Evolutionary conservation across 2,329 filamentous ascomycete species (phyloP).

Genomic region (Hyphodiscus sp.): DNA sequence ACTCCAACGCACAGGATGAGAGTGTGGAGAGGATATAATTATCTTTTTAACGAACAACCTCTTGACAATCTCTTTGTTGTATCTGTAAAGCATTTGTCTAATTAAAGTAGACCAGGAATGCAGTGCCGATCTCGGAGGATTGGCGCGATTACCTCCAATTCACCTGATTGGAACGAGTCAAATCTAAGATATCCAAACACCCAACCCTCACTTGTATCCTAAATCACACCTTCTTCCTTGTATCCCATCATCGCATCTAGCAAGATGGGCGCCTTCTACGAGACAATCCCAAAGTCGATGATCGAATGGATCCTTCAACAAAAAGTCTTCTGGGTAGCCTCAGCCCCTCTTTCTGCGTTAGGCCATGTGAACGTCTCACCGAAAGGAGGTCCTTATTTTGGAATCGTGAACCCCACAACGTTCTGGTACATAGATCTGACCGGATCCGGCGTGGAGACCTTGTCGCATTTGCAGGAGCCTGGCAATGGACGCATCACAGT

Average conservation of each 20-base stretch:
- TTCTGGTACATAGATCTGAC: constrained; percentile 22
- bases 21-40: too few relatives aligned
- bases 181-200: too few relatives aligned
- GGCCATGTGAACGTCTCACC: constrained; percentile 21
- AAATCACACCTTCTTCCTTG: neutral
- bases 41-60: too few relatives aligned
- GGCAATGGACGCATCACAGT: constrained; percentile 19
- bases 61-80: too few relatives aligned
- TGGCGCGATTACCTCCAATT: too few relatives aligned
- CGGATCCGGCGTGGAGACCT: constrained; percentile 16
- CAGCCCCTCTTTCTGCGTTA: constrained; percentile 13
- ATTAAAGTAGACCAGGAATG: too few relatives aligned
- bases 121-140: too few relatives aligned
- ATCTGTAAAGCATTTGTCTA: too few relatives aligned
- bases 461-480: constrained; percentile 17
- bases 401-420: constrained; percentile 6
- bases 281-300: constrained; percentile 15
- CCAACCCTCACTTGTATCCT: too few relatives aligned
- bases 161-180: too few relatives aligned
- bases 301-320: constrained; percentile 16
- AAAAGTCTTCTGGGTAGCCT: constrained; percentile 17
- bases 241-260: neutral
- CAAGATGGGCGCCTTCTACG: constrained; percentile 20
- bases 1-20: too few relatives aligned
- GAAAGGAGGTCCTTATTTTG: constrained; percentile 19